phyloP scores from a whole-genome alignment of 371 early-diverging fungal genomes.

The Lichtheimia ornata region DNA sequence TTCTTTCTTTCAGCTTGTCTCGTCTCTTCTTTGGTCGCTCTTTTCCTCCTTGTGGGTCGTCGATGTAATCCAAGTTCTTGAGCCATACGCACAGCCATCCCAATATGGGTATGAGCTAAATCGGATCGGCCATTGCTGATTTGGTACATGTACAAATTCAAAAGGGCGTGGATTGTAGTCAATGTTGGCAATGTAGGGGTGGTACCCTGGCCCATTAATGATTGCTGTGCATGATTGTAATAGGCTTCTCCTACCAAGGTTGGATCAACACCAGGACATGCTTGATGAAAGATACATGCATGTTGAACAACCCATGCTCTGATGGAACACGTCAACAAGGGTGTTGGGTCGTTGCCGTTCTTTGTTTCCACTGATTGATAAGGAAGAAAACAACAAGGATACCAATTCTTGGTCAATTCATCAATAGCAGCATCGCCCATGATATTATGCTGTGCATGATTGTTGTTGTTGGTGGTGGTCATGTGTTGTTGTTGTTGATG shows the following conservation, averaged over 20 bases:
- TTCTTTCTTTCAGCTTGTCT: conserved; percentile 58
- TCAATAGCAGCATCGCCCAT: conserved; percentile 18
- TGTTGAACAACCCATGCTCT: conserved; percentile 64
- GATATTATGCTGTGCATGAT: neutral
- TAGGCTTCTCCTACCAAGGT: conserved; percentile 58
- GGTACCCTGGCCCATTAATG: conserved; percentile 62
- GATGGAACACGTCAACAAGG: conserved; percentile 57
- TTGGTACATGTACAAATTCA: conserved; percentile 68
- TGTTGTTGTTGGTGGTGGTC: neutral
- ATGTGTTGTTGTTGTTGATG: neutral
- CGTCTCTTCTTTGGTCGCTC: conserved; percentile 43
- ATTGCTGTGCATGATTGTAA: conserved; percentile 55
- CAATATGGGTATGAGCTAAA: conserved; percentile 59
- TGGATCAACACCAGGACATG: conserved; percentile 35
- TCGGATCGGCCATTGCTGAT: conserved; percentile 58
- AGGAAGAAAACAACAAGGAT: conserved; percentile 55
- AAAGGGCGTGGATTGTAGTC: conserved; percentile 56
- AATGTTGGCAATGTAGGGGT: conserved; percentile 37
- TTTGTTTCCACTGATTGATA: conserved; percentile 62
- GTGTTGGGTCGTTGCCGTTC: conserved; percentile 32
- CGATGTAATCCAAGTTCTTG: conserved; percentile 65
- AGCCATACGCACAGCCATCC: conserved; percentile 66
- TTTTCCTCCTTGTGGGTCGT: conserved; percentile 18
- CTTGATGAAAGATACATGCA: conserved; percentile 53
- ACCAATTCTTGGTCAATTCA: conserved; percentile 54